phyloP scores from a whole-genome alignment of 129 eudicot genomes.

The Flaveria trinervia region DNA sequence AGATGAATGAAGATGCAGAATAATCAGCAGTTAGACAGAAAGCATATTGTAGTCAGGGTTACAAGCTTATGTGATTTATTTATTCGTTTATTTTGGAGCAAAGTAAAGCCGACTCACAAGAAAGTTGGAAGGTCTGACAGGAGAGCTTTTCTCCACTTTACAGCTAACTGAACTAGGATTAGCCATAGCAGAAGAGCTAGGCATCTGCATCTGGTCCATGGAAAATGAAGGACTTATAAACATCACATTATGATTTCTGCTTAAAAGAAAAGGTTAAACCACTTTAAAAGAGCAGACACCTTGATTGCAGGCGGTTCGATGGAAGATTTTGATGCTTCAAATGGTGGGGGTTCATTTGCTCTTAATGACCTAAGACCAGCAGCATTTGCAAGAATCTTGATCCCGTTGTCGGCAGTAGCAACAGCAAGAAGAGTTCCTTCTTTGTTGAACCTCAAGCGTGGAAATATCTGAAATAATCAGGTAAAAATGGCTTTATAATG shows the following conservation, averaged over 20 bases:
- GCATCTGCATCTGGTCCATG: slow-evolving; percentile 45
- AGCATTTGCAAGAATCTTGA: slow-evolving; percentile 80
- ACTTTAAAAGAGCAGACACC: slow-evolving; percentile 38
- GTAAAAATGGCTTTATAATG: slow-evolving; percentile 4
- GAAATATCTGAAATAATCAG: slow-evolving; percentile 54
- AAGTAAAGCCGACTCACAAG: slow-evolving; percentile 47
- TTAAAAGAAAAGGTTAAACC: background rate
- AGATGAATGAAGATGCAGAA: background rate
- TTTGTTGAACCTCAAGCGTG: slow-evolving; percentile 86
- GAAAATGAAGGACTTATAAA: background rate
- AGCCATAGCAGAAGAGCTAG: slow-evolving; percentile 58
- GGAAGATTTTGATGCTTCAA: slow-evolving; percentile 72
- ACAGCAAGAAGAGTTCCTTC: slow-evolving; percentile 96
- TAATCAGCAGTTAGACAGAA: slow-evolving; percentile 3
- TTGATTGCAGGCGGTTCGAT: slow-evolving; percentile 67
- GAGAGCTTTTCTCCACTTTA: slow-evolving; percentile 83
- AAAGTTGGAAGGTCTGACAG: slow-evolving; percentile 63
- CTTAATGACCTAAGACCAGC: slow-evolving; percentile 71
- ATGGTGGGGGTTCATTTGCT: slow-evolving; percentile 62
- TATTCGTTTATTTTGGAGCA: background rate
- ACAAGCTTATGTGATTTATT: background rate
- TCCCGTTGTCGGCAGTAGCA: slow-evolving; percentile 71
- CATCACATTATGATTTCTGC: slow-evolving; percentile 13
- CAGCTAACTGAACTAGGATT: slow-evolving; percentile 55
- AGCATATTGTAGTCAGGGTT: background rate